These are phyloP conservation scores for Fusarium palustre DNA, from an alignment of 2,329 filamentous ascomycete genomes.

Conservation along the genomic window DNA sequence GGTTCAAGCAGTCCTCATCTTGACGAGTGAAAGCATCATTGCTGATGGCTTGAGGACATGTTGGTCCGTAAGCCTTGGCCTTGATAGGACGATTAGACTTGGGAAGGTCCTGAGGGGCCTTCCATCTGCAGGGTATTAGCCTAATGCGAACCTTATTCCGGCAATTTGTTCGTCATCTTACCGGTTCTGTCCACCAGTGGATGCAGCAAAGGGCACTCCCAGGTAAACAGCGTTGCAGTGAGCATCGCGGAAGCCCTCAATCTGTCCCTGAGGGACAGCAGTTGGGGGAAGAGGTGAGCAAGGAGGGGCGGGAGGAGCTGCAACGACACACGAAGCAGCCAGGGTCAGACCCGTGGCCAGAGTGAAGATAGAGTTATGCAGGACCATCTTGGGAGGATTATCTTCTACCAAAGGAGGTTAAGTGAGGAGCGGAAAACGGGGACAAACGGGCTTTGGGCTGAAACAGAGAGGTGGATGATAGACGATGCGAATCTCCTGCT, in stretches of 20 bases:
- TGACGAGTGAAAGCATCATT: conserved; percentile 34
- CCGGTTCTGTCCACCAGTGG: conserved; percentile 55
- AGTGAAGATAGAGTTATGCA: conserved; percentile 20
- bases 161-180: not conserved
- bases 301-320: not conserved
- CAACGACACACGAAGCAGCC: conserved; percentile 28
- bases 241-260: conserved; percentile 54
- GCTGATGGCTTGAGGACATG: conserved; percentile 43
- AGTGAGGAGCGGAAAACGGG: conserved; percentile 1
- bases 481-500: not conserved
- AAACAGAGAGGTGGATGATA: not conserved
- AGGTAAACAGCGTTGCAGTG: conserved; percentile 52
- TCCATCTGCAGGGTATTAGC: conserved; percentile 36
- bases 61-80: conserved; percentile 39
- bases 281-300: conserved; percentile 21
- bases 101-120: conserved; percentile 38
- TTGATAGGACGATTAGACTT: conserved; percentile 19
- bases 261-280: conserved; percentile 46
- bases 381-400: conserved; percentile 31
- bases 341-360: conserved; percentile 29
- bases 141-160: not conserved
- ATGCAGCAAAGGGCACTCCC: conserved; percentile 55
- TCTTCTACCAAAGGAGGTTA: not conserved
- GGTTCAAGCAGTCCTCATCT: conserved; percentile 57
- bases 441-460: conserved; percentile 19